These are phyloP conservation scores for Entomortierella lignicola DNA, from an alignment of 192 early-diverging fungal species.

Conservation along the genomic window DNA sequence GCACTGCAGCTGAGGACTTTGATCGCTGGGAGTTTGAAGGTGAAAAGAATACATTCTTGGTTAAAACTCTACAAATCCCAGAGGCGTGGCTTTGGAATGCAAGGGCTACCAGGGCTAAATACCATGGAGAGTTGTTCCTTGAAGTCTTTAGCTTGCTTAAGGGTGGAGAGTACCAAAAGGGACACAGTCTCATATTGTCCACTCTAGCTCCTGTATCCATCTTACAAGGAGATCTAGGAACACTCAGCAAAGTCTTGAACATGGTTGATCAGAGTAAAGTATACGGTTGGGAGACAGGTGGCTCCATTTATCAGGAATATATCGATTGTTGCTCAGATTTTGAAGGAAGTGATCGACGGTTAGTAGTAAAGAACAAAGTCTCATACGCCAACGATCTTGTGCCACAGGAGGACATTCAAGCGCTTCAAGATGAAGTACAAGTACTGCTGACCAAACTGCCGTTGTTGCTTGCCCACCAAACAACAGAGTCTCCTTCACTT, in stretches of 20 bases:
- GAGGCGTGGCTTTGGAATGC: conserved; percentile 61
- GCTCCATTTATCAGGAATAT: conserved; percentile 43
- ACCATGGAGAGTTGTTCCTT: conserved; percentile 54
- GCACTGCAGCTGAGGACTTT: neutral
- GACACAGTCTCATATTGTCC: conserved; percentile 63
- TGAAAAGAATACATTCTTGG: conserved; percentile 64
- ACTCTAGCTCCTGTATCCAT: conserved; percentile 67
- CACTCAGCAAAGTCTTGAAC: conserved; percentile 50
- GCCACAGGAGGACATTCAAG: conserved; percentile 22
- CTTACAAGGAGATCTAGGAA: conserved; percentile 59
- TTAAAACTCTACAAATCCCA: conserved; percentile 69
- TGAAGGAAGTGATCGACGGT: conserved; percentile 17
- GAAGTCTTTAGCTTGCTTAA: conserved; percentile 59
- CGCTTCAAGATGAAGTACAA: conserved; percentile 13
- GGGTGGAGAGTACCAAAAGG: conserved; percentile 57
- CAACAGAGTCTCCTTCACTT: neutral
- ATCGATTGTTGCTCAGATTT: conserved; percentile 46
- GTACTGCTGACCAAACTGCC: conserved; percentile 24
- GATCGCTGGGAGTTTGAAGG: conserved; percentile 7
- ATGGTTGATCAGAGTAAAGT: conserved; percentile 52
- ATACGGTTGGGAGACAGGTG: conserved; percentile 33
- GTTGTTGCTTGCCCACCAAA: conserved; percentile 3
- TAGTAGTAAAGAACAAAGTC: conserved; percentile 15
- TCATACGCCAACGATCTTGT: conserved; percentile 41
- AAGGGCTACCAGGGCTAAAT: conserved; percentile 62